Evolutionary conservation across 148 eudicot species (phyloP).

Genomic region (Camellia japonica): DNA sequence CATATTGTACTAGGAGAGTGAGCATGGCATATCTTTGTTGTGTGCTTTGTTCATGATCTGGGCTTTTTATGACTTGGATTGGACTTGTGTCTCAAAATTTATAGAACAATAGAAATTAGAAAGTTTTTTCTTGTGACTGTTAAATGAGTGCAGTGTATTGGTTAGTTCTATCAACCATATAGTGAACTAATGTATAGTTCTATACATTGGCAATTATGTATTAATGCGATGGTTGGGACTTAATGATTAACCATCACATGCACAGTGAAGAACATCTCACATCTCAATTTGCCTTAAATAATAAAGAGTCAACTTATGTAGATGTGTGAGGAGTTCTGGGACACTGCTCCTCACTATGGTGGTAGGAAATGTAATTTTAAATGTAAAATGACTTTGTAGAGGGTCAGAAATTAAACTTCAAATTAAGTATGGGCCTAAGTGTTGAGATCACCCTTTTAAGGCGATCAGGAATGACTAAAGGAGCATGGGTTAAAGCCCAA

Average conservation of each 20-base stretch:
- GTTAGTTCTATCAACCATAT: conserved; percentile 1
- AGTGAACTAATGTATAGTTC: background rate
- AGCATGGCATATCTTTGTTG: background rate
- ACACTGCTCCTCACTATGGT: conserved; percentile 64
- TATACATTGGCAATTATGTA: background rate
- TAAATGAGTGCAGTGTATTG: background rate
- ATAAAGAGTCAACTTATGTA: conserved; percentile 46
- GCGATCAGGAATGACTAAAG: too few relatives aligned
- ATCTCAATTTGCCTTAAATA: conserved; percentile 50
- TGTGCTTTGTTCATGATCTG: background rate
- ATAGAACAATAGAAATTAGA: background rate
- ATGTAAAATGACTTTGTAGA: background rate
- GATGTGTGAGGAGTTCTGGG: conserved; percentile 62
- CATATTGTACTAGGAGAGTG: background rate
- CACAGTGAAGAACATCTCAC: conserved; percentile 31
- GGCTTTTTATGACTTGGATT: background rate
- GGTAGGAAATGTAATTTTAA: conserved; percentile 48
- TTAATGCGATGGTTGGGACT: background rate
- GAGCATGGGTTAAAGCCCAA: too few relatives aligned
- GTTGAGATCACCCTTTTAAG: too few relatives aligned
- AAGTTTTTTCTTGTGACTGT: background rate
- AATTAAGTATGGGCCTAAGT: too few relatives aligned
- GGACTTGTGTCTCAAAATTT: background rate
- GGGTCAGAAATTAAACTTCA: too few relatives aligned
- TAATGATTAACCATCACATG: conserved; percentile 11